These are phyloP conservation scores for Chaetomiaceae sp. DNA, from an alignment of 2,329 filamentous ascomycete species.

Conservation along the genomic window DNA sequence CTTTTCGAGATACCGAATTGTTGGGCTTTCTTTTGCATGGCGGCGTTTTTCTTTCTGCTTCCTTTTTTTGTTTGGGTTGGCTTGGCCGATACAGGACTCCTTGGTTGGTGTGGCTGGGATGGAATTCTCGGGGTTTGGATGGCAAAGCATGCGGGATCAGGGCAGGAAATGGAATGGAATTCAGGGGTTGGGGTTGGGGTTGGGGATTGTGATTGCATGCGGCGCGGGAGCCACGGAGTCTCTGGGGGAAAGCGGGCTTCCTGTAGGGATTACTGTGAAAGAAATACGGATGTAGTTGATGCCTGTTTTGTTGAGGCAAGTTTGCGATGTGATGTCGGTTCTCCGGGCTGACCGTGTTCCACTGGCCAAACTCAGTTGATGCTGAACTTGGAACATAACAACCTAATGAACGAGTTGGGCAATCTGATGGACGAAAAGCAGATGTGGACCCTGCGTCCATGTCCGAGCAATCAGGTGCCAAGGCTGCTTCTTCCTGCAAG, in stretches of 20 bases:
- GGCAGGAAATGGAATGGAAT: conserved; percentile 5
- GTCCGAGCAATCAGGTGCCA: too few species aligned
- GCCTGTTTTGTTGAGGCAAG: neutral
- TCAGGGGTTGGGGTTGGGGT: conserved; percentile 5
- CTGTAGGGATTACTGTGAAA: conserved; percentile 13
- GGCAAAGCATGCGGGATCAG: conserved; percentile 18
- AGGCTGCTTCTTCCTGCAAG: too few species aligned
- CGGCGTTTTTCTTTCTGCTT: too few species aligned
- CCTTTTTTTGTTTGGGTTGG: conserved; percentile 19
- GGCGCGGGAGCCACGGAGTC: conserved; percentile 4
- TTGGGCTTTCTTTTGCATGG: conserved; percentile 16
- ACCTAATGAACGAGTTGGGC: too few species aligned
- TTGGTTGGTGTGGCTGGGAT: conserved; percentile 9
- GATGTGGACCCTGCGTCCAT: too few species aligned
- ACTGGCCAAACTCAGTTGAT: too few species aligned
- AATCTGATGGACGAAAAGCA: too few species aligned
- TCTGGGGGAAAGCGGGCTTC: conserved; percentile 10
- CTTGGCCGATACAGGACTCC: conserved; percentile 9
- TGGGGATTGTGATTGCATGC: conserved; percentile 12
- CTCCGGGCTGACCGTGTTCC: too few species aligned
- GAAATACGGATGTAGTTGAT: neutral
- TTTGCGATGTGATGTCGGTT: too few species aligned
- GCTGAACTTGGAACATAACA: too few species aligned
- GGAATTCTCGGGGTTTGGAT: conserved; percentile 8
- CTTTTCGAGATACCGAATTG: conserved; percentile 13